Evolutionary conservation across 2,329 filamentous ascomycete genomes (phyloP).

Genomic region (Cyanodermella asteris): DNA sequence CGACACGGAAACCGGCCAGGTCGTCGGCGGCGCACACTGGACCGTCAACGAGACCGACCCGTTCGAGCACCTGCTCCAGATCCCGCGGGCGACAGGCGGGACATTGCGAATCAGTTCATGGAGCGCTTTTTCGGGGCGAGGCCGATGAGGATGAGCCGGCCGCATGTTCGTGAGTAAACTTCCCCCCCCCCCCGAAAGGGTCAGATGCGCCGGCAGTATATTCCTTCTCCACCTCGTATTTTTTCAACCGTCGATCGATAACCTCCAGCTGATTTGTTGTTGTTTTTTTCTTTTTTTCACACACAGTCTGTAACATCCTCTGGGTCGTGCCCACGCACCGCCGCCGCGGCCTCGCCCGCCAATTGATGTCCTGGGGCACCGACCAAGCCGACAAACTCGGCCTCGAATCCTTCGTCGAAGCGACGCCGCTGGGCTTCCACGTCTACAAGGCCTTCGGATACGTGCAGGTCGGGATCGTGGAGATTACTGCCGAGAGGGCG

Average conservation of each 20-base stretch:
- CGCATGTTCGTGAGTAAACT: neutral
- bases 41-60: slow-evolving; percentile 1
- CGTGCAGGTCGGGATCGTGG: slow-evolving; percentile 3
- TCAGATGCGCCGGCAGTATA: no score
- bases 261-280: no score
- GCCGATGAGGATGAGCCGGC: neutral
- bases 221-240: no score
- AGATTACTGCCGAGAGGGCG: no score
- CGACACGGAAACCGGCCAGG: neutral
- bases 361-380: slow-evolving; percentile 10
- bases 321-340: slow-evolving; percentile 11
- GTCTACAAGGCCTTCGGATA: slow-evolving; percentile 6
- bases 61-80: neutral
- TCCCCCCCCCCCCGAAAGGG: neutral
- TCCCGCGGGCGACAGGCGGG: neutral
- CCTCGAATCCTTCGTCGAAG: slow-evolving; percentile 6
- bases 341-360: slow-evolving; percentile 8
- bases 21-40: slow-evolving; percentile 1
- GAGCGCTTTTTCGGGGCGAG: neutral
- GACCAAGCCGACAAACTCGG: slow-evolving; percentile 5
- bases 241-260: no score
- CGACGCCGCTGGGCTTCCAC: slow-evolving; percentile 5
- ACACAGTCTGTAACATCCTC: no score
- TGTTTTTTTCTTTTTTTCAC: no score
- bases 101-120: neutral